Conservation (phyloP, 2,329 filamentous ascomycete genomes). For the Paraphaeosphaeria minitans region DNA sequence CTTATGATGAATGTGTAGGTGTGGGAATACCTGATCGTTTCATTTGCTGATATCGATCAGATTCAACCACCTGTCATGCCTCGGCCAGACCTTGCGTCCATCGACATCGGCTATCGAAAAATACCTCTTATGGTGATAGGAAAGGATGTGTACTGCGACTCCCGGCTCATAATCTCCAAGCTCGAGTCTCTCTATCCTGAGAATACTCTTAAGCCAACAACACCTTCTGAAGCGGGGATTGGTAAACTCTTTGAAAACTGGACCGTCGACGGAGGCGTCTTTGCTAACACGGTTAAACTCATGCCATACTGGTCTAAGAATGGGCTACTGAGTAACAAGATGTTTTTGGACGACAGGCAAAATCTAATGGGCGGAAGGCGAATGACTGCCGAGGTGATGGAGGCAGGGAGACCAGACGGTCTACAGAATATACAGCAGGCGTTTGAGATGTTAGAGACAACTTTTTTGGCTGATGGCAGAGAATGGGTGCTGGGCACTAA, state of each 20-base stretch:
- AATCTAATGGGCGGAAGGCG: constrained; percentile 46
- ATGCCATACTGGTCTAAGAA: constrained; percentile 63
- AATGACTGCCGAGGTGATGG: constrained; percentile 49
- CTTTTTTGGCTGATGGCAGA: constrained; percentile 68
- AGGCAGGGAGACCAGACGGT: constrained; percentile 59
- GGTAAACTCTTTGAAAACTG: constrained; percentile 63
- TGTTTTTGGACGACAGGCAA: constrained; percentile 64
- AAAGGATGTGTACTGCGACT: constrained; percentile 41
- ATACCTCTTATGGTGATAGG: constrained; percentile 41
- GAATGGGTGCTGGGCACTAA: constrained; percentile 65
- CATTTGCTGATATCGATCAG: constrained; percentile 43
- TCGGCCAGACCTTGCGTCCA: constrained; percentile 32
- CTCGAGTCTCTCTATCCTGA: constrained; percentile 31
- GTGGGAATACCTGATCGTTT: background rate
- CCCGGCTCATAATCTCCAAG: constrained; percentile 37
- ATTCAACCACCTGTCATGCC: constrained; percentile 58
- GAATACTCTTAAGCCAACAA: constrained; percentile 20
- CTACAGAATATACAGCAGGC: constrained; percentile 59
- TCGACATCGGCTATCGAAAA: constrained; percentile 47
- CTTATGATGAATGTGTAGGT: constrained; percentile 70
- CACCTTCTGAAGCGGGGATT: constrained; percentile 51
- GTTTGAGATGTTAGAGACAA: constrained; percentile 65
- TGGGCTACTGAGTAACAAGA: constrained; percentile 60
- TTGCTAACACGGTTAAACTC: constrained; percentile 57
- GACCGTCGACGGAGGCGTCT: constrained; percentile 63